Conservation (phyloP, 2,329 filamentous ascomycete genomes). For the Penicillium sp. region DNA sequence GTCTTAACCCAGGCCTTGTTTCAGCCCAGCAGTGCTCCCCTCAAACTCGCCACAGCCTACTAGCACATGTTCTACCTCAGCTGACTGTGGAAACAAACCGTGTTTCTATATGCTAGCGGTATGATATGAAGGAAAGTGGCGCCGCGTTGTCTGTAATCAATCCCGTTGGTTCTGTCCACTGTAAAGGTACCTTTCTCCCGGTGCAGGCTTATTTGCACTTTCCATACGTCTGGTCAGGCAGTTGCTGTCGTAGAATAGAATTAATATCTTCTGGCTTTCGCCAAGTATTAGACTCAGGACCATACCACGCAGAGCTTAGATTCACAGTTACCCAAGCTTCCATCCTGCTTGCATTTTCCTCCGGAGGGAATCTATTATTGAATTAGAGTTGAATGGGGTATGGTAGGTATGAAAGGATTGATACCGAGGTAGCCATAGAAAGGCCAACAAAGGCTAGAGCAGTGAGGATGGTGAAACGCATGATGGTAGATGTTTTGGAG, state of each 20-base stretch:
- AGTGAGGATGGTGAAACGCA: conserved; percentile 3
- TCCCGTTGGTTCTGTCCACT: not conserved
- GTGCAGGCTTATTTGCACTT: conserved; percentile 7
- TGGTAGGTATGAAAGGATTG: too few relatives aligned
- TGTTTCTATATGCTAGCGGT: not conserved
- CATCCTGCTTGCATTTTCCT: conserved; percentile 8
- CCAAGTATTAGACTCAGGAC: not conserved
- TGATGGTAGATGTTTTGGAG: not conserved
- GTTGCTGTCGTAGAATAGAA: not conserved
- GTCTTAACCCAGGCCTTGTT: not conserved
- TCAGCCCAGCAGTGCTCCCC: not conserved
- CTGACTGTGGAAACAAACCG: not conserved
- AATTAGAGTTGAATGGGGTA: not conserved
- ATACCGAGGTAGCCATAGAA: not conserved
- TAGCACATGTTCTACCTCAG: not conserved
- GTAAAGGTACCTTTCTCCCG: not conserved
- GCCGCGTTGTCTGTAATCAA: not conserved
- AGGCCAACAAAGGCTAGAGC: conserved; percentile 4
- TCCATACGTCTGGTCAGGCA: not conserved
- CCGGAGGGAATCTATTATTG: conserved; percentile 2
- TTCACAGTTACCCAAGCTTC: conserved; percentile 6
- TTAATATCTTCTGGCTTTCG: not conserved
- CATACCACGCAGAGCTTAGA: conserved; percentile 7
- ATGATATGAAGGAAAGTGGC: not conserved
- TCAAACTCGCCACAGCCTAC: not conserved